Base-by-base conservation (phyloP, 176 grass and related monocot species). In the Oryza australiensis region DNA sequence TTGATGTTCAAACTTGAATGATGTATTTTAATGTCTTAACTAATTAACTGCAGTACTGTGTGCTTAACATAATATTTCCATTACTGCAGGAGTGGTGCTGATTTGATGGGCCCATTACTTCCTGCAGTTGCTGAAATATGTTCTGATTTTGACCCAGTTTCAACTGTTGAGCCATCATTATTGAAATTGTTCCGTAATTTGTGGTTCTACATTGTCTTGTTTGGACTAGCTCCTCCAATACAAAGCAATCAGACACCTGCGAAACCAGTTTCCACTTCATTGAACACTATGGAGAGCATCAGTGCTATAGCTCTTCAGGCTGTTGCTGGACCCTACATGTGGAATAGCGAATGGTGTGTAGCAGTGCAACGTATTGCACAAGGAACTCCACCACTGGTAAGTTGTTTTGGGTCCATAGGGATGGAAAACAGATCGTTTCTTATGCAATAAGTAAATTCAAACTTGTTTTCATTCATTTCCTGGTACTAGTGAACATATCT, bases 201-300 rank as follows among this genome's bases (percentile, higher is more conserved):
- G 63, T 99, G 96, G 96, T 99, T 99, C 91, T 99, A 99, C 80
- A 93, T 99, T 76, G 96, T 98, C 43, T 92, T 98, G 64, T 98
- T 98, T 82, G 96, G 96, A 28, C 75, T 98, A 76, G 96, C 93
- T 82, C 96, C 96, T 74, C 96, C 93, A 1, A 95, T 98, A 86
- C 96, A 98, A 68, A 90, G 78, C 68, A 95, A 89, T 82, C 87
- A 98, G 60, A 37, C 76, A 42, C 76, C 84, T 83, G 46, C 86
- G 82, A 98, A 98, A 80, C 82, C 91, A 62, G 89, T 90, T 84
- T 98, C 96, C 53, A 87, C 90, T 67, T 86, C 93, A 37, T 91
- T 98, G 74, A 87, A 66, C 55, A 86, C 82, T 80, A 16, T 22
- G 48, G 96, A 92, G 72, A 86, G 89, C 66, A 80, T 41, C 70